Evolutionary conservation across 2,329 filamentous ascomycete genomes (phyloP), one percentile per base, ranked within the genome.

Genomic region (Fusarium solani-melongenae): DNA sequence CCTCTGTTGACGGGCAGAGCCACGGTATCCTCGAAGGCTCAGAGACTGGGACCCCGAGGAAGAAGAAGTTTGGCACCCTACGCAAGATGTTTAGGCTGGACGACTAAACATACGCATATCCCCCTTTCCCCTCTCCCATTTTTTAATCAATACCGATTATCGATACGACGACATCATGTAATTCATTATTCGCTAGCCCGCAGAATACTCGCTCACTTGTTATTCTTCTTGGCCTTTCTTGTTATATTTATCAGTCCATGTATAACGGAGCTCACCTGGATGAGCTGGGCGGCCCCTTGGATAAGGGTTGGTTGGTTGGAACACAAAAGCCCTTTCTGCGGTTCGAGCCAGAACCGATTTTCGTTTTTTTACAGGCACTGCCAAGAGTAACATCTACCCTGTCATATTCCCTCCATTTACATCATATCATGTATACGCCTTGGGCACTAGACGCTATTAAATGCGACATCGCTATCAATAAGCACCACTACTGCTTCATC

Each of bases 51-150:
- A 62, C 57, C 12, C 68, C 64, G 70, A 86, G 82, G 83, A 90
- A 88, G 84, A 94, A 93, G 87, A 93, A 92, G 82, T 94, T 94
- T 81, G 87, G 87, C 46, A 83, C 85, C 63, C 81, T 94, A 79
- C 89, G 92, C 79, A 89, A 86, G 80, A 92, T 92, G 80, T 92
- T 94, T 82, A 81, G 85, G 46, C 79, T 88, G 65, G 79, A 87
- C 69, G 85, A 87, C 70, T 86, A 83, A 82, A 62, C 39, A 49
- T n/a, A 36, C 10, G n/a, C 29, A 11, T 31, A 27, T 11, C 9
- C 34, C 9, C 27, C 17, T 22, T n/a, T 36, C 15, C 53, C 27
- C 58, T 53, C 11, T 53, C 11, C 11, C 39, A 24, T 36, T 36
- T 17, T 57, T 20, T 38, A 22, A 59, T 62, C 31, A 57, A 29